Conservation (phyloP, 106 monocot genomes). For the Dendrobium huoshanense region DNA sequence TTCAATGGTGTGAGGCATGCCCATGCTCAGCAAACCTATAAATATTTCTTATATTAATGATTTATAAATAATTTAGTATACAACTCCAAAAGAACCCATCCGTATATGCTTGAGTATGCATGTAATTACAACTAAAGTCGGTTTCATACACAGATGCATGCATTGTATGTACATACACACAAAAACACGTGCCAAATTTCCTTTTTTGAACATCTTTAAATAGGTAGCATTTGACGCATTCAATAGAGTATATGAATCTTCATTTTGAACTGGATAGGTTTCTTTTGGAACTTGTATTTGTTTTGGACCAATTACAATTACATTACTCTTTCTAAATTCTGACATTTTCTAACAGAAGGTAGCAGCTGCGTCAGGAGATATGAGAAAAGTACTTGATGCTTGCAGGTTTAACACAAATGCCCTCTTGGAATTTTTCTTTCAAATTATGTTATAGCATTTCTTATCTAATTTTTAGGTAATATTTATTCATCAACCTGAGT, state of each 20-base stretch:
- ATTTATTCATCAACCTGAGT: not conserved
- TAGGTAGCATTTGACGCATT: not conserved
- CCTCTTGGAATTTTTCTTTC: not conserved
- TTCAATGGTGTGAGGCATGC: not conserved
- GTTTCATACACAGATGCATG: not conserved
- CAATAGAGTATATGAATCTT: not conserved
- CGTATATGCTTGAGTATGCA: not conserved
- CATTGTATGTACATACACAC: not conserved
- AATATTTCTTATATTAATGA: not conserved
- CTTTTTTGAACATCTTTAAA: not conserved
- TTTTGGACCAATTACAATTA: not conserved
- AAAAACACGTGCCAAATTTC: not conserved
- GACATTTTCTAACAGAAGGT: slow-evolving; percentile 63
- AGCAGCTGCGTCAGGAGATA: slow-evolving; percentile 92
- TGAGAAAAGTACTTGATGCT: slow-evolving; percentile 88
- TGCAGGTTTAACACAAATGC: slow-evolving; percentile 47
- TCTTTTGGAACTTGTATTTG: not conserved
- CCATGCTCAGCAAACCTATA: not conserved
- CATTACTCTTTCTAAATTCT: not conserved
- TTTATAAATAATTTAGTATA: not conserved
- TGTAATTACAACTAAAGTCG: not conserved
- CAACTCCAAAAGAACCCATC: not conserved
- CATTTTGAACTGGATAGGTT: not conserved
- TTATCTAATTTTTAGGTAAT: not conserved
- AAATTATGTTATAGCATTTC: not conserved